Evolutionary conservation across 805 yeast genomes (phyloP), one percentile per base, ranked within the genome.

Genomic region (Candida wancherniae): DNA sequence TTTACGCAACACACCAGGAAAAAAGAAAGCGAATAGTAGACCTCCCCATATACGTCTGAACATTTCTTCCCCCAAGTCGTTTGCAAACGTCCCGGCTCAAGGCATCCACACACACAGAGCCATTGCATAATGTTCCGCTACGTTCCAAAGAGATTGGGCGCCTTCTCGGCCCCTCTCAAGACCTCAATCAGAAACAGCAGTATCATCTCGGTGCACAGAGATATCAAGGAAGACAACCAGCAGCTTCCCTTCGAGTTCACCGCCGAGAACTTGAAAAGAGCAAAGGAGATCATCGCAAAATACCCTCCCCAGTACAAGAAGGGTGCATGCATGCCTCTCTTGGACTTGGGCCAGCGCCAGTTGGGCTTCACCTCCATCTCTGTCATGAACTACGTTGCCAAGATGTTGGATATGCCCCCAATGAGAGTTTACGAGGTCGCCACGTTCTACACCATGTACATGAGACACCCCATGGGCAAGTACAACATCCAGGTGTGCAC

Each of bases 401-500:
- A 80, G 58, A 50, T 80, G 51, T 69, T 84, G 49, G 90, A 83
- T 50, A 81, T 85, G 79, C 95, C 95, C 18, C 94, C 94, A 37
- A 84, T 84, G 95, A 75, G 95, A 63, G 95, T 84, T 18, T 84
- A 84, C 58, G 94, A 84, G 58, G 95, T 84, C 42, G 95, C 95
- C 19, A 82, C 94, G 24, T 84, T 84, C 65, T 84, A 84, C 63
- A 84, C 95, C 47, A 85, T 84, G 95, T 84, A 79, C 67, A 82
- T 82, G 63, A 75, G 92, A 57, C 69, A 73, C 43, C 94, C 94
- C 29, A 77, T 85, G 73, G 94, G 94, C 38, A 83, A 84, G 53
- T 82, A 73, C 56, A 83, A 82, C 55, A 62, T 84, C 33, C 94
- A 84, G 57, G 80, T 85, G 23, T 84, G 95, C 63, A 85, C 95